phyloP scores from a whole-genome alignment of 495 filamentous ascomycete species.

The Daldinia vernicosa region DNA sequence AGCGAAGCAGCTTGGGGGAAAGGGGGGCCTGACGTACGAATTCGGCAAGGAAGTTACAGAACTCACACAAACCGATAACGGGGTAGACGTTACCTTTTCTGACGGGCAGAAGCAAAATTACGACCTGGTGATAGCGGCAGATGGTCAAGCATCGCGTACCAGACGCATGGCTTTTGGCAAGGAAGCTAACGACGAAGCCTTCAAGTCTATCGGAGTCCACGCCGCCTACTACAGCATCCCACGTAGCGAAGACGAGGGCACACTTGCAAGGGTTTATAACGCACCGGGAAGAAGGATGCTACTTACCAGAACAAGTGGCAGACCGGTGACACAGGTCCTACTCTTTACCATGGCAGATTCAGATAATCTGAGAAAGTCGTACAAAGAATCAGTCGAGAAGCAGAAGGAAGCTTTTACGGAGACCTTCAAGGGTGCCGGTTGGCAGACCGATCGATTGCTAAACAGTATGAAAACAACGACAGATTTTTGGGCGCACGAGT shows the following conservation, averaged over 20 bases:
- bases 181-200: slow-evolving; percentile 33
- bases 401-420: slow-evolving; percentile 34
- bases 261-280: slow-evolving; percentile 9
- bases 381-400: slow-evolving; percentile 17
- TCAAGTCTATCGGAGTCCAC: slow-evolving; percentile 21
- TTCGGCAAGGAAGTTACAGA: slow-evolving; percentile 22
- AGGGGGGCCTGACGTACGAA: slow-evolving; percentile 19
- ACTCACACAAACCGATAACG: slow-evolving; percentile 21
- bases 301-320: slow-evolving; percentile 13
- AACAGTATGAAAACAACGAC: slow-evolving; percentile 16
- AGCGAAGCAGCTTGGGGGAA: slow-evolving; percentile 1
- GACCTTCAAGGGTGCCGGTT: slow-evolving; percentile 21
- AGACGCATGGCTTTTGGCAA: slow-evolving; percentile 47
- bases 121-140: slow-evolving; percentile 61
- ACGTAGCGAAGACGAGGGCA: slow-evolving; percentile 15
- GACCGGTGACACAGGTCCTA: slow-evolving; percentile 14
- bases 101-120: slow-evolving; percentile 46
- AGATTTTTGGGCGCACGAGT: slow-evolving; percentile 46
- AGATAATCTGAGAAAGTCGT: slow-evolving; percentile 8
- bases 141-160: slow-evolving; percentile 57
- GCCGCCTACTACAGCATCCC: slow-evolving; percentile 35
- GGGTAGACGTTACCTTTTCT: slow-evolving; percentile 41
- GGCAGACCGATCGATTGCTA: slow-evolving; percentile 29
- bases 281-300: slow-evolving; percentile 19
- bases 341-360: slow-evolving; percentile 22